Evolutionary conservation across 1,139 yeast species (phyloP), one percentile per base, ranked within the genome.

Genomic region (Lodderomyces pseudojiufengensis): DNA sequence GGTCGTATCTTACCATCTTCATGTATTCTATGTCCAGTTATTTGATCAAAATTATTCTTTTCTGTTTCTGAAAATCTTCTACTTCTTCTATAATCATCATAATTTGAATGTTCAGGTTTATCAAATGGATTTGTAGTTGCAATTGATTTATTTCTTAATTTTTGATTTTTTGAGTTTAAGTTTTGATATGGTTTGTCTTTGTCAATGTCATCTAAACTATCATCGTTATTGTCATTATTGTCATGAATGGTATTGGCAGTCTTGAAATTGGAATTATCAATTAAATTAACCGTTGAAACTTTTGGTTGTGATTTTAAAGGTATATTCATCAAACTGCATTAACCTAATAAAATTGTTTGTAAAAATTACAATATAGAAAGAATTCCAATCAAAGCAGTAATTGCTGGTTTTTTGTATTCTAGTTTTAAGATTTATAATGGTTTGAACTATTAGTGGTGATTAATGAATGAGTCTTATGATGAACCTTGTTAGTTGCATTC

Each of bases 11-110:
- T 58, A 18, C 73, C 76, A 49, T 73, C 80, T 46, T 71, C 74
- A 45, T 50, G 70, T 39, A 73, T 53, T 35, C 79, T 51, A 42
- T 70, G 73, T 9, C 80, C 80, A 4, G 76, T 70, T 33, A 66
- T 65, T 43, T 56, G 61, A 48, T 74, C 76, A 50, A 74, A 77
- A 44, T 75, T 73, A 34, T 69, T 67, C 39, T 69, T 67, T 45
- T 77, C 82, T 9, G 72, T 68, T 42, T 76, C 83, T 3, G 83
- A 76, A 48, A 71, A 76, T 0, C 78, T 72, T 42, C 80, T 60
- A 2, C 72, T 57, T 32, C 72, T 49, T 41, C 27, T 21, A 11
- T 8, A 21, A 18, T 32, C 31, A 6, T 8, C 6, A 26, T 26
- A 25, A 27, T 18, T 7, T 18, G 20, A 18, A 18, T 18, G 5